Evolutionary conservation across 495 filamentous ascomycete genomes (phyloP).

Genomic region (Jackrogersella minutella): DNA sequence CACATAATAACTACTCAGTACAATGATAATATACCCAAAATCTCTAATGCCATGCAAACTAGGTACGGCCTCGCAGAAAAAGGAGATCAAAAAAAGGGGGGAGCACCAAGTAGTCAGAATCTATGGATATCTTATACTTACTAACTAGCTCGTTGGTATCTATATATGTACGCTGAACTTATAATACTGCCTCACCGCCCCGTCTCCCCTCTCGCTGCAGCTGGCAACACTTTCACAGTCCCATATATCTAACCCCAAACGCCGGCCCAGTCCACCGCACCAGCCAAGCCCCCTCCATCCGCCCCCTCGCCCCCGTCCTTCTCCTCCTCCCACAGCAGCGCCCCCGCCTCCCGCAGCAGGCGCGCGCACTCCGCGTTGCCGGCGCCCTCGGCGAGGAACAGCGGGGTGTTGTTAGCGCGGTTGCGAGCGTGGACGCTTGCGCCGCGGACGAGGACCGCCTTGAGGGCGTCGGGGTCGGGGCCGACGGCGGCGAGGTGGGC

Average conservation of each 20-base stretch:
- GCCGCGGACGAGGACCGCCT: constrained; percentile 75
- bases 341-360: constrained; percentile 73
- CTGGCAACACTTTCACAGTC: too few relatives aligned
- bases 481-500: constrained; percentile 66
- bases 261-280: neutral
- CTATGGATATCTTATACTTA: too few relatives aligned
- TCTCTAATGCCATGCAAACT: too few relatives aligned
- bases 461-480: constrained; percentile 64
- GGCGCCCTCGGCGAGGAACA: constrained; percentile 74
- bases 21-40: too few relatives aligned
- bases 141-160: neutral
- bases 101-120: too few relatives aligned
- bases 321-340: constrained; percentile 61
- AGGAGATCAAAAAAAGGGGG: too few relatives aligned
- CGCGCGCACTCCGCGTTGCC: constrained; percentile 65
- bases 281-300: neutral
- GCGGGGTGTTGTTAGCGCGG: constrained; percentile 78
- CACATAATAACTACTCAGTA: too few relatives aligned
- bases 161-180: too few relatives aligned
- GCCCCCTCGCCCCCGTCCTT: neutral
- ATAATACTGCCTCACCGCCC: too few relatives aligned
- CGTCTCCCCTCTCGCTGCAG: too few relatives aligned
- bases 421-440: constrained; percentile 90
- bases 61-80: too few relatives aligned
- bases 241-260: neutral